These are phyloP conservation scores for Boletus speciosus DNA, from an alignment of 768 basidiomycete species.

Conservation along the genomic window DNA sequence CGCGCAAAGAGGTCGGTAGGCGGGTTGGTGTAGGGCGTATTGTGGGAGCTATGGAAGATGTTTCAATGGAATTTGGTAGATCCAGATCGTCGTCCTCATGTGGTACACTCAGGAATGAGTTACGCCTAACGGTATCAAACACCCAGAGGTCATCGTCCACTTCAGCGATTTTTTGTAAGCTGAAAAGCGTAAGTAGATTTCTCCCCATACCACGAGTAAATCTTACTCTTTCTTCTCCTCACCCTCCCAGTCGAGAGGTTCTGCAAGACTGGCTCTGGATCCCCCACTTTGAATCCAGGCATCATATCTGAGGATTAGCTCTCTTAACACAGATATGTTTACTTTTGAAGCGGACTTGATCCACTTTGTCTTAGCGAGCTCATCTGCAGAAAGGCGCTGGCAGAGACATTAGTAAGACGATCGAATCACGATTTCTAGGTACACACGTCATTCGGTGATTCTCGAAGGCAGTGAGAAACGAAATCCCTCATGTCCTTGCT, in stretches of 20 bases:
- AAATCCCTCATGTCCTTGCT: conserved; percentile 88
- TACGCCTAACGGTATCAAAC: conserved; percentile 67
- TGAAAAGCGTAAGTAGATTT: conserved; percentile 9
- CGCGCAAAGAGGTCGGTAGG: conserved; percentile 74
- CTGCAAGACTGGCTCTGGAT: conserved; percentile 73
- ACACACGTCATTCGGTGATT: conserved; percentile 73
- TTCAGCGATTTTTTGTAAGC: conserved; percentile 19
- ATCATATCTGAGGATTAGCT: conserved; percentile 77
- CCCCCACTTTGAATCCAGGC: conserved; percentile 66
- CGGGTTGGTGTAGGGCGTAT: conserved; percentile 49
- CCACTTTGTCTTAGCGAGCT: conserved; percentile 85
- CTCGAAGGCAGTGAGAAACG: conserved; percentile 75
- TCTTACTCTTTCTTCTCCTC: conserved; percentile 56
- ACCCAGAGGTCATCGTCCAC: conserved; percentile 57
- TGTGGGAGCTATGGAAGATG: conserved; percentile 37
- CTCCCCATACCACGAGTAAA: not conserved
- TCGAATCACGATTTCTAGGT: not conserved
- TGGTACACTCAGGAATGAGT: conserved; percentile 26
- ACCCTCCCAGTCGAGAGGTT: conserved; percentile 67
- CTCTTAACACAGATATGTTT: conserved; percentile 66
- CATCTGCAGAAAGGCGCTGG: conserved; percentile 87
- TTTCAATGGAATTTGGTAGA: conserved; percentile 12
- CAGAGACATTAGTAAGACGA: conserved; percentile 6
- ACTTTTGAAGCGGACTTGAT: conserved; percentile 73
- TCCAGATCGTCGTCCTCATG: conserved; percentile 25